These are phyloP conservation scores for Globisporangium paroecandrum DNA, from an alignment of 352 stramenopile genomes.

Conservation along the genomic window DNA sequence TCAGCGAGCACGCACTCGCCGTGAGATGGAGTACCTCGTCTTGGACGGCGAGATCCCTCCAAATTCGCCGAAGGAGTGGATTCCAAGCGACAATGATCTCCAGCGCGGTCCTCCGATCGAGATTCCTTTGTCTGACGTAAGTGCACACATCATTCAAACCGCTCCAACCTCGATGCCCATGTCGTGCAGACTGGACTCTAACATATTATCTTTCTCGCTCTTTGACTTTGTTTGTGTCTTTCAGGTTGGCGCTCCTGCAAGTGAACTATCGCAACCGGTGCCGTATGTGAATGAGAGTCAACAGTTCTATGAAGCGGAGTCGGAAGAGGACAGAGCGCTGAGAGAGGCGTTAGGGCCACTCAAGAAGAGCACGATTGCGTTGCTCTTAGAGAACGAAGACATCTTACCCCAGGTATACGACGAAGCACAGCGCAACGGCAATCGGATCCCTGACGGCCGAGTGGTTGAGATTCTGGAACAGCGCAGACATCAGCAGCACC, in stretches of 20 bases:
- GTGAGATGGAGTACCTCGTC: slow-evolving; percentile 82
- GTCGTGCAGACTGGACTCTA: background rate
- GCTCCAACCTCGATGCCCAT: background rate
- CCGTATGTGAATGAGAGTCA: slow-evolving; percentile 6
- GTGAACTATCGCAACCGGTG: background rate
- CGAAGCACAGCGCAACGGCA: slow-evolving; percentile 75
- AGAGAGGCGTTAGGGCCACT: slow-evolving; percentile 64
- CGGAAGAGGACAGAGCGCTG: slow-evolving; percentile 58
- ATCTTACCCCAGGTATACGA: slow-evolving; percentile 76
- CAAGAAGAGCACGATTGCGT: slow-evolving; percentile 64
- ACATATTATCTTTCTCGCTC: background rate
- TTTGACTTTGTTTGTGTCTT: background rate
- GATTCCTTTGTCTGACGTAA: slow-evolving; percentile 69
- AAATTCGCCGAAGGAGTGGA: slow-evolving; percentile 76
- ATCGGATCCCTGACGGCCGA: slow-evolving; percentile 67
- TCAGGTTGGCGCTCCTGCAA: slow-evolving; percentile 13
- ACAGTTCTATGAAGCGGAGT: slow-evolving; percentile 27
- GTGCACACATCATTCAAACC: slow-evolving; percentile 11
- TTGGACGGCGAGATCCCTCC: slow-evolving; percentile 77
- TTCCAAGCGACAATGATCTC: slow-evolving; percentile 50
- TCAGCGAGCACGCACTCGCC: slow-evolving; percentile 64
- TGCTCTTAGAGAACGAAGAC: slow-evolving; percentile 72
- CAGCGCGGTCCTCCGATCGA: slow-evolving; percentile 50
- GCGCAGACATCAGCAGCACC: slow-evolving; percentile 40
- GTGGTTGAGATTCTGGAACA: slow-evolving; percentile 79